phyloP scores from a whole-genome alignment of 2,329 filamentous ascomycete genomes.

The Botrytis galanthina region DNA sequence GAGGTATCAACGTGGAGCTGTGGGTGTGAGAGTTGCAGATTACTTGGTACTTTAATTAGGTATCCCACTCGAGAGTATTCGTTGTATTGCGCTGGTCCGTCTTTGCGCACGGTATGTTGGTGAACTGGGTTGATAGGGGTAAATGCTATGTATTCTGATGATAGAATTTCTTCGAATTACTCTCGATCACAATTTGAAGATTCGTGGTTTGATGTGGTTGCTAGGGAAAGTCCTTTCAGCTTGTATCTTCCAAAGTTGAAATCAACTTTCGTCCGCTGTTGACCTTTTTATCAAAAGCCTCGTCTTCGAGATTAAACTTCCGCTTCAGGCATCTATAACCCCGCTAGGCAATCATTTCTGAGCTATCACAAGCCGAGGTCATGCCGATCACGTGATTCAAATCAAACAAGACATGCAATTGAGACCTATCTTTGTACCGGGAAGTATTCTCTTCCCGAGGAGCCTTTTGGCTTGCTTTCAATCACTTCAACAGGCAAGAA shows the following conservation, averaged over 20 bases:
- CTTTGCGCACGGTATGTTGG: slow-evolving; percentile 17
- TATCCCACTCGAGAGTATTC: slow-evolving; percentile 16
- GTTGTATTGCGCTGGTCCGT: slow-evolving; percentile 16
- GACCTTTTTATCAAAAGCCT: slow-evolving; percentile 20
- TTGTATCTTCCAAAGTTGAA: slow-evolving; percentile 1
- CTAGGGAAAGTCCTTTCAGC: background rate
- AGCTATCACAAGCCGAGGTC: background rate
- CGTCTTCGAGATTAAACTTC: slow-evolving; percentile 21
- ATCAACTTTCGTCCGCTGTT: background rate
- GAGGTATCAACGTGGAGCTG: slow-evolving; percentile 11
- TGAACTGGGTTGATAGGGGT: slow-evolving; percentile 7
- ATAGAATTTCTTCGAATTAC: background rate
- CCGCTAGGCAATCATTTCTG: slow-evolving; percentile 16
- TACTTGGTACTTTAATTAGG: background rate
- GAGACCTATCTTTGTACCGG: background rate
- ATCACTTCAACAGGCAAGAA: background rate
- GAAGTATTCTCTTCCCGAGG: background rate
- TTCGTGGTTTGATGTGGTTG: background rate
- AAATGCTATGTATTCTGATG: background rate
- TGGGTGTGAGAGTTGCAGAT: background rate
- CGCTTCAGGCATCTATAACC: slow-evolving; percentile 15
- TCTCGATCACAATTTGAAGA: slow-evolving; percentile 1
- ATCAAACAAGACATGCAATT: background rate
- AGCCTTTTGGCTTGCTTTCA: background rate
- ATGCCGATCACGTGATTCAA: background rate